Evolutionary conservation across 2,329 filamentous ascomycete genomes (phyloP).

Genomic region (Cytospora mali): DNA sequence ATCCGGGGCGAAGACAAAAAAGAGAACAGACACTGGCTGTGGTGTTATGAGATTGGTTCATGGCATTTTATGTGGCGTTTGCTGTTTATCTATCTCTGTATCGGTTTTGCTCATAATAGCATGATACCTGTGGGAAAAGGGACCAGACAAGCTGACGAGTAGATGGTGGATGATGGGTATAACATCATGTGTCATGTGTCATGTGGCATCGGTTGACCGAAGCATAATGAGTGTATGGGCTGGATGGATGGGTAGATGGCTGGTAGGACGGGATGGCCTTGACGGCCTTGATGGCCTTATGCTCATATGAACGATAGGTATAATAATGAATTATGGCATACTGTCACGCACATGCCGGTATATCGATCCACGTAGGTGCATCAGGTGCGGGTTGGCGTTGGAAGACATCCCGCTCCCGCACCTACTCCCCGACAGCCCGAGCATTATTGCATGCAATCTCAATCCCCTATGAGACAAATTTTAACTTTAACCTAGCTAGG

Average conservation of each 20-base stretch:
- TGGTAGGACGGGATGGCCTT: too few relatives aligned
- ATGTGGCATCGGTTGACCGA: slow-evolving; percentile 19
- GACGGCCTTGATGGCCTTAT: too few relatives aligned
- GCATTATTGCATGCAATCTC: neutral
- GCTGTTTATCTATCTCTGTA: slow-evolving; percentile 3
- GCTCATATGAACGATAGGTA: slow-evolving; percentile 1
- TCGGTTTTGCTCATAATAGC: slow-evolving; percentile 5
- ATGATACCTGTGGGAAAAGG: neutral
- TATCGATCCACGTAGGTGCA: too few relatives aligned
- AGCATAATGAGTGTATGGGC: slow-evolving; percentile 16
- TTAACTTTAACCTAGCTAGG: too few relatives aligned
- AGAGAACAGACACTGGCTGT: slow-evolving; percentile 1
- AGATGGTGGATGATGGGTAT: slow-evolving; percentile 6
- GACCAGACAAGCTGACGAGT: neutral
- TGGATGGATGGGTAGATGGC: neutral
- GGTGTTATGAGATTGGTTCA: neutral
- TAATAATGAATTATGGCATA: slow-evolving; percentile 10
- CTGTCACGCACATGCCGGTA: neutral
- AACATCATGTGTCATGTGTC: slow-evolving; percentile 2
- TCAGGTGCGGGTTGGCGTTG: too few relatives aligned
- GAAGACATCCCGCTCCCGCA: neutral
- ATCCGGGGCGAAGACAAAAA: slow-evolving; percentile 16
- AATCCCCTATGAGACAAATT: neutral
- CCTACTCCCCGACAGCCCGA: neutral
- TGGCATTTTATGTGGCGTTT: slow-evolving; percentile 21